Evolutionary conservation across 805 yeast genomes (phyloP).

Genomic region (Yamadazyma philogaea): DNA sequence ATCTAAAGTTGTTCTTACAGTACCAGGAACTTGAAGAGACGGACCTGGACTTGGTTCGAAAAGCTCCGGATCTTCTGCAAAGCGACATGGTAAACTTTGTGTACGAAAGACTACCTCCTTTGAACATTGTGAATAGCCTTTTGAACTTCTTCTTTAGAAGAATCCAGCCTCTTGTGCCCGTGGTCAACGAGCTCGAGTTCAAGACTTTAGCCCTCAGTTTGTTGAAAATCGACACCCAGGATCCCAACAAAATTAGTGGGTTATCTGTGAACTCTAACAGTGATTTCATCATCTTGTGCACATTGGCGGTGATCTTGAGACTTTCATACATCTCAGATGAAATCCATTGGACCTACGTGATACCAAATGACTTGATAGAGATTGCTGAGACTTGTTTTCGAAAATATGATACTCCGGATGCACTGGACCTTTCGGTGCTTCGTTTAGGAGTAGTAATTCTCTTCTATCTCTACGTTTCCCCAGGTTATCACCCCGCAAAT

Average conservation of each 20-base stretch:
- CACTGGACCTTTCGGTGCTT: not conserved
- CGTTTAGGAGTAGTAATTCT: slow-evolving; percentile 2
- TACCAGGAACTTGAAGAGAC: slow-evolving; percentile 1
- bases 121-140: slow-evolving; percentile 51
- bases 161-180: slow-evolving; percentile 47
- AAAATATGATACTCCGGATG: not conserved
- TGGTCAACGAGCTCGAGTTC: slow-evolving; percentile 31
- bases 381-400: slow-evolving; percentile 1
- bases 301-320: slow-evolving; percentile 38
- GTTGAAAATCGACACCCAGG: slow-evolving; percentile 22
- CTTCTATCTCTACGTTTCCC: slow-evolving; percentile 1
- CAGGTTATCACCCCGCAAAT: not conserved
- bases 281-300: slow-evolving; percentile 39
- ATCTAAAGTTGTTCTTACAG: slow-evolving; percentile 1
- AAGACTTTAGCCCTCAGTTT: slow-evolving; percentile 20
- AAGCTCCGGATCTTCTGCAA: not conserved
- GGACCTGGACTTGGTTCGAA: not conserved
- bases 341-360: not conserved
- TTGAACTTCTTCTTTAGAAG: slow-evolving; percentile 47
- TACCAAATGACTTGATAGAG: slow-evolving; percentile 3
- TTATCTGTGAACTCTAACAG: slow-evolving; percentile 31
- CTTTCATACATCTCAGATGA: slow-evolving; percentile 22
- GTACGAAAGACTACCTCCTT: slow-evolving; percentile 45
- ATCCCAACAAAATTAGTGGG: slow-evolving; percentile 19
- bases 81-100: not conserved